phyloP scores from a whole-genome alignment of 176 grass and related monocot genomes.

The Carex cristatella region DNA sequence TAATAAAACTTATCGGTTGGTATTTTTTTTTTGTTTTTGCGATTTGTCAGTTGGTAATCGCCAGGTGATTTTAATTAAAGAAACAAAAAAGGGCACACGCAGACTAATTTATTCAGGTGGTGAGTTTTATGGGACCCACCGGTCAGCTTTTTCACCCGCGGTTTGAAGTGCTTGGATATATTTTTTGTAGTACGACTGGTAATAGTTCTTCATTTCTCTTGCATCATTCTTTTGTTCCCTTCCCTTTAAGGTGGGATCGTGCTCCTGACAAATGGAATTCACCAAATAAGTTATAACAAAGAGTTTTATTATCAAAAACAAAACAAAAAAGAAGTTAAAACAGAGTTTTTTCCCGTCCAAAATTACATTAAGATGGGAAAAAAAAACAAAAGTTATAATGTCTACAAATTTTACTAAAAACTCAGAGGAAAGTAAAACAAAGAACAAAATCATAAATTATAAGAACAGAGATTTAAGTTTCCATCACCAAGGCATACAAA shows the following conservation, averaged over 20 bases:
- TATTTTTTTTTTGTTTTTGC: no score
- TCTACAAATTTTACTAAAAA: neutral
- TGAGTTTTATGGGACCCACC: slow-evolving; percentile 26
- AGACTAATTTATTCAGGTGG: neutral
- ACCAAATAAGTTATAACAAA: neutral
- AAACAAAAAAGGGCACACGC: neutral
- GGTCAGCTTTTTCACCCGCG: slow-evolving; percentile 68
- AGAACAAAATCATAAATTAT: neutral
- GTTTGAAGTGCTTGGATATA: slow-evolving; percentile 89
- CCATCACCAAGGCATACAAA: neutral
- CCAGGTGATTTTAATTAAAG: no score
- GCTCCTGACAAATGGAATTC: slow-evolving; percentile 45
- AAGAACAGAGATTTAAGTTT: neutral
- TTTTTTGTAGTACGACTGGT: slow-evolving; percentile 83
- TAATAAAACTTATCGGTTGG: no score
- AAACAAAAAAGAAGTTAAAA: neutral
- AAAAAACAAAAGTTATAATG: neutral
- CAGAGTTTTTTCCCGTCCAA: neutral
- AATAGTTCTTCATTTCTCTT: slow-evolving; percentile 85
- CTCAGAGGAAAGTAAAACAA: neutral
- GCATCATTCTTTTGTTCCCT: slow-evolving; percentile 70
- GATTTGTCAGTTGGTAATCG: no score
- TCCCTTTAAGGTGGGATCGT: slow-evolving; percentile 62
- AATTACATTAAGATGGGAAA: neutral
- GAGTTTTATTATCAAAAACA: neutral